Evolutionary conservation across 371 early-diverging fungal genomes (phyloP), one percentile per base, ranked within the genome.

Genomic region (Rhizopus microsporus): DNA sequence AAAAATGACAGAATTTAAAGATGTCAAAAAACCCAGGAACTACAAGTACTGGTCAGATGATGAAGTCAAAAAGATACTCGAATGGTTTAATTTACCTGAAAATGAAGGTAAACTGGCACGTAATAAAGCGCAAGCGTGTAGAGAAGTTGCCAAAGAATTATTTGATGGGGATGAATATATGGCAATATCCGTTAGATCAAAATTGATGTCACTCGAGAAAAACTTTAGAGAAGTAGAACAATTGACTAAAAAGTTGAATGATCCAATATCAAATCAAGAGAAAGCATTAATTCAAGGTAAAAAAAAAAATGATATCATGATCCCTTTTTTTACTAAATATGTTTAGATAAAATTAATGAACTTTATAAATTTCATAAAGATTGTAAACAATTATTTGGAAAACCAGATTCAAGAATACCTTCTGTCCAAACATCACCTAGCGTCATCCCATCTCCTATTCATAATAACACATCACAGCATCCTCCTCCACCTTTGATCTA

Each of bases 1-100:
- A 23, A 23, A 23, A 23, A 23, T 23, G 23, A 23, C 23, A 23
- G 23, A 23, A 23, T 23, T 23, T 23, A 23, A 23, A 23, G 23
- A 23, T 23, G 23, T 23, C 23, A 64, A 64, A 42, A 64, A 64
- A 34, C 65, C 65, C 9, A 43, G 65, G 23, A 64, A 64, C 39
- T 64, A 64, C 33, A 64, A 64, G 40, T 64, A 64, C 17, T 64
- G 65, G 65, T 64, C 65, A n/a, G 65, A 64, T 42, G 60, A 64
- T 5, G 65, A 64, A 64, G 56, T 64, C 3, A 54, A 35, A 45
- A 64, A 51, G 35, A 64, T 64, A 29, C 39, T 64, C 15, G 17
- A 52, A 16, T 64, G 65, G 65, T 40, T 64, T 3, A 64, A 51
- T 10, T 44, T 59, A 17, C 65, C 65, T 16, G 65, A 59, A 40